Percentiles rank a stretch among this genome's conserved stretches.
Conservation (phyloP, 345 rosid species). For the Hypericum androsaemum region DNA sequence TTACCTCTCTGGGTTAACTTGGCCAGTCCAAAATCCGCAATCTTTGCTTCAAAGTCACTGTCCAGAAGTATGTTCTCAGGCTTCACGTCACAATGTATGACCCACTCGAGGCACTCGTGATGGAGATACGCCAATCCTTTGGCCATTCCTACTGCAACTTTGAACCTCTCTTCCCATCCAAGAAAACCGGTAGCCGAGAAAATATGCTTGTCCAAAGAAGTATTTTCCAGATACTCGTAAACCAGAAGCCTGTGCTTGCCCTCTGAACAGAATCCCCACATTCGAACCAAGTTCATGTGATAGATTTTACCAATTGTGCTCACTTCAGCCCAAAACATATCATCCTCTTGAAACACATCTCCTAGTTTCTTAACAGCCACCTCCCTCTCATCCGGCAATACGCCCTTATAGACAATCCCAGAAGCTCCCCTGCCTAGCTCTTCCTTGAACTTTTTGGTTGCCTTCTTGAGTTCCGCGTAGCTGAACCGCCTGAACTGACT, state of each 20-base stretch:
- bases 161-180: conserved; percentile 3
- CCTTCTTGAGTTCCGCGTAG: conserved; percentile 27
- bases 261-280: conserved; percentile 10
- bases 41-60: conserved; percentile 4
- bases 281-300: conserved; percentile 5
- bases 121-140: conserved; percentile 8
- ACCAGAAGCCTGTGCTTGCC: conserved; percentile 1
- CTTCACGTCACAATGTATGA: conserved; percentile 7
- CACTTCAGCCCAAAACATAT: conserved; percentile 10
- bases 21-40: conserved; percentile 8
- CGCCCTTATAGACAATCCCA: conserved; percentile 1
- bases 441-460: conserved; percentile 26
- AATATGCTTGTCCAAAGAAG: conserved; percentile 1
- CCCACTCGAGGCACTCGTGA: conserved; percentile 6
- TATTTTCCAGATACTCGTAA: conserved; percentile 2
- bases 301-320: conserved; percentile 7
- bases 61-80: conserved; percentile 7
- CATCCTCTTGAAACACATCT: conserved; percentile 1
- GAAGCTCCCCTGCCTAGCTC: conserved; percentile 15
- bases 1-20: conserved; percentile 13
- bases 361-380: conserved; percentile 3
- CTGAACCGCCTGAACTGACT: conserved; percentile 28
- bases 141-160: background rate
- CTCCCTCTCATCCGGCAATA: background rate
- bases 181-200: background rate